A percentile compares a stretch with the other conserved stretches of the same genome.
phyloP scores from a whole-genome alignment of 768 basidiomycete genomes.

The Gloeostereum incarnatum region DNA sequence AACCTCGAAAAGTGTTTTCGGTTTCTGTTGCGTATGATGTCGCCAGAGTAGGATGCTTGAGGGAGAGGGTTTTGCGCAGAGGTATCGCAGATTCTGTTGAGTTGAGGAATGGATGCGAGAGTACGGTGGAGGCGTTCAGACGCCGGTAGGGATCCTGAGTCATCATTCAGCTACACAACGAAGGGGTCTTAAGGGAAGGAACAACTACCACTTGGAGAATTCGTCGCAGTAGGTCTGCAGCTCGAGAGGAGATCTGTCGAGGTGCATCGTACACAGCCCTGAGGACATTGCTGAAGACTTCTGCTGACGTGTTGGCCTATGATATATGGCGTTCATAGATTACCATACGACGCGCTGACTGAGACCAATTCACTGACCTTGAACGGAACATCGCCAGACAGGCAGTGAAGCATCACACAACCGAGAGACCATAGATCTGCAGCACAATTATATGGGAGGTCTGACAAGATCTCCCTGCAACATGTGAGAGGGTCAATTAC shows the following conservation, averaged over 20 bases:
- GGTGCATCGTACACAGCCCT: constrained; percentile 16
- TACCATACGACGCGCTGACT: constrained; percentile 1
- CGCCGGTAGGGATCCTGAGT: constrained; percentile 3
- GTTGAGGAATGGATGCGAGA: too few relatives aligned
- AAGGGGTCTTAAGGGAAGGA: too few relatives aligned
- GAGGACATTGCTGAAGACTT: constrained; percentile 15
- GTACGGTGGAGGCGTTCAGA: too few relatives aligned
- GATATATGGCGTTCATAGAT: too few relatives aligned
- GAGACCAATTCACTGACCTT: constrained; percentile 14
- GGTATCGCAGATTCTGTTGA: too few relatives aligned
- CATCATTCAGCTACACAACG: too few relatives aligned
- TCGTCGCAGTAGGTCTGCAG: constrained; percentile 17
- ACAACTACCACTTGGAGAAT: constrained; percentile 19
- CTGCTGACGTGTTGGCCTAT: constrained; percentile 12
- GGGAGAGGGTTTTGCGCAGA: too few relatives aligned
- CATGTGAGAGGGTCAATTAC: constrained; percentile 1
- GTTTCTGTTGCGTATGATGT: constrained; percentile 2
- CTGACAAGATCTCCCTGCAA: constrained; percentile 27
- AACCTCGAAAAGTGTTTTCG: constrained; percentile 8
- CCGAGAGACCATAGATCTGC: constrained; percentile 42
- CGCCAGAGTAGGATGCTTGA: too few relatives aligned
- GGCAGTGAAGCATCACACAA: constrained; percentile 25
- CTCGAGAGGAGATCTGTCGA: constrained; percentile 12
- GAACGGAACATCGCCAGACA: constrained; percentile 24
- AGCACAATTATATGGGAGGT: constrained; percentile 21